Evolutionary conservation across 805 yeast genomes (phyloP).

Genomic region (Lipomyces lipofer): DNA sequence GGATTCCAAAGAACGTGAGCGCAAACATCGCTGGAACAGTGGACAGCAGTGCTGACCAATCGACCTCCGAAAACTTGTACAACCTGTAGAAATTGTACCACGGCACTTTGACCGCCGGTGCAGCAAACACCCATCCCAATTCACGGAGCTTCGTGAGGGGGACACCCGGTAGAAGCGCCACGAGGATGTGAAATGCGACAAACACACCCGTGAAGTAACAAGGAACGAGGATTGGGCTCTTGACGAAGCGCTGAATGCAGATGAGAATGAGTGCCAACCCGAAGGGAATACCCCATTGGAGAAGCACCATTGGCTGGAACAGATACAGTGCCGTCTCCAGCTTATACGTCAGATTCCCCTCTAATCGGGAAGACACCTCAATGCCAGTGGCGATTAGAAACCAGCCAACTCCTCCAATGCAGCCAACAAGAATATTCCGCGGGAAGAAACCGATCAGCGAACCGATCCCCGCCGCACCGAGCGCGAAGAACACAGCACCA

Average conservation of each 20-base stretch:
- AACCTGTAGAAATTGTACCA: conserved; percentile 85
- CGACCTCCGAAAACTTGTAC: conserved; percentile 69
- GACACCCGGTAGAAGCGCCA: conserved; percentile 65
- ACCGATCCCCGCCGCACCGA: conserved; percentile 82
- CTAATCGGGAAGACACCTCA: conserved; percentile 82
- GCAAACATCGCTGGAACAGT: conserved; percentile 95
- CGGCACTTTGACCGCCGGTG: conserved; percentile 64
- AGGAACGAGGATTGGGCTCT: conserved; percentile 69
- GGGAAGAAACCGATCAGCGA: conserved; percentile 93
- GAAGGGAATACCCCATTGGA: conserved; percentile 73
- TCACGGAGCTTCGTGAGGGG: conserved; percentile 61
- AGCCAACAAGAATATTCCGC: conserved; percentile 91
- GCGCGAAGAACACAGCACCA: conserved; percentile 71
- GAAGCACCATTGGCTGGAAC: conserved; percentile 51
- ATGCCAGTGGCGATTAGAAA: conserved; percentile 86
- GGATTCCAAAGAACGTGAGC: conserved; percentile 88
- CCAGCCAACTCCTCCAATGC: conserved; percentile 98
- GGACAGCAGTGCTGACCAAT: conserved; percentile 65
- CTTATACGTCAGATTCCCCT: conserved; percentile 69
- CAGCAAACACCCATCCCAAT: conserved; percentile 80
- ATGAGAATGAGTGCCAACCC: conserved; percentile 61
- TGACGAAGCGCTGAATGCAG: conserved; percentile 57
- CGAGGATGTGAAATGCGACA: conserved; percentile 63
- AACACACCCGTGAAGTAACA: conserved; percentile 74
- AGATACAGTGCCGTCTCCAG: conserved; percentile 46